Conservation (phyloP, 75 land plant species). For the Pinus albicaulis region DNA sequence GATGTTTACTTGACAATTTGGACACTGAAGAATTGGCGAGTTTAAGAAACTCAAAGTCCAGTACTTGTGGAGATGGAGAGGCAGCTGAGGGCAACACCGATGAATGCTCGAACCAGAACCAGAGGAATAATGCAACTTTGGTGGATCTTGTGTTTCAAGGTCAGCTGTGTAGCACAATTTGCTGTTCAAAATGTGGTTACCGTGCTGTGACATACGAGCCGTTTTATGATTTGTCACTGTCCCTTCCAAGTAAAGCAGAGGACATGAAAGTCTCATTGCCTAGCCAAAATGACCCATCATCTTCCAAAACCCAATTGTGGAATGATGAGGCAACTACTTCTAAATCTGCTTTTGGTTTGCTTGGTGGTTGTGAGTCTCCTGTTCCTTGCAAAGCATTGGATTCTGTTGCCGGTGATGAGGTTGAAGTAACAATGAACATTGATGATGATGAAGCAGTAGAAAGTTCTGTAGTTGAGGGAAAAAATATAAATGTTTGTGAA, state of each 20-base stretch:
- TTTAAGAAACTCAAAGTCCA: conserved; percentile 20
- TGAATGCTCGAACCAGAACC: too few species aligned
- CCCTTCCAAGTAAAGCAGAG: conserved; percentile 54
- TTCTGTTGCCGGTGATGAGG: too few species aligned
- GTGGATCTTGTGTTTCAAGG: conserved; percentile 83
- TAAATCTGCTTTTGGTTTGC: too few species aligned
- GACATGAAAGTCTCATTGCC: too few species aligned
- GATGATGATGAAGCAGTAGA: conserved; percentile 7
- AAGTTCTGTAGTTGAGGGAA: neutral
- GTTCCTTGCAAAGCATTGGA: too few species aligned
- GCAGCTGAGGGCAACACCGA: conserved; percentile 6
- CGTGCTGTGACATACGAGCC: conserved; percentile 77
- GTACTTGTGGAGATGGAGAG: conserved; percentile 2
- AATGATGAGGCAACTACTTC: too few species aligned
- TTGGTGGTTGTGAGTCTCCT: too few species aligned
- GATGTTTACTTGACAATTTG: conserved; percentile 78
- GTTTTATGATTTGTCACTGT: conserved; percentile 82
- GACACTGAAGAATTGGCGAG: conserved; percentile 50
- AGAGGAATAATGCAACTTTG: conserved; percentile 24
- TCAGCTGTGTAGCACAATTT: conserved; percentile 73
- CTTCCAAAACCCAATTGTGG: too few species aligned
- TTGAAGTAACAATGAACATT: too few species aligned
- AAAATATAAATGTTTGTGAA: too few species aligned
- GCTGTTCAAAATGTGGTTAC: conserved; percentile 76
- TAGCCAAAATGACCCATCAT: too few species aligned